Evolutionary conservation across 2,329 filamentous ascomycete genomes (phyloP).

Genomic region (Alternaria dauci): DNA sequence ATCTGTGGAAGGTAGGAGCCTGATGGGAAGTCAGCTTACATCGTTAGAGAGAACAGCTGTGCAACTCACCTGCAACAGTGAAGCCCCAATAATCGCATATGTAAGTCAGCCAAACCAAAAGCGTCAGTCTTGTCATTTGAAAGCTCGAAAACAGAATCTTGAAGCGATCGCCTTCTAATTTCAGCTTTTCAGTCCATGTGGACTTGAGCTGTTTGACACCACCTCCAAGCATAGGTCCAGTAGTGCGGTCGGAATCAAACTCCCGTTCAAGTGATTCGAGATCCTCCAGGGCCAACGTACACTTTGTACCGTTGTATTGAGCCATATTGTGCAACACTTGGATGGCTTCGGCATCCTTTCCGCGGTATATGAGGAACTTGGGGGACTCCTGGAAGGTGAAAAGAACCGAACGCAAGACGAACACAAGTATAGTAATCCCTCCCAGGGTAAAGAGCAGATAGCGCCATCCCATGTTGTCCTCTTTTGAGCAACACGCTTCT

Average conservation of each 20-base stretch:
- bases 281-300: constrained; percentile 46
- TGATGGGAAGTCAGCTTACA: constrained; percentile 22
- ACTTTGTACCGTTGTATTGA: constrained; percentile 51
- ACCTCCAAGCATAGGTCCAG: constrained; percentile 39
- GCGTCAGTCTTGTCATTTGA: constrained; percentile 56
- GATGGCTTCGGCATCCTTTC: constrained; percentile 62
- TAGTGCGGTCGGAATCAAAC: constrained; percentile 32
- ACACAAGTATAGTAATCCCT: constrained; percentile 53
- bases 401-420: constrained; percentile 62
- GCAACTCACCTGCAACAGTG: constrained; percentile 53
- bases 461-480: constrained; percentile 56
- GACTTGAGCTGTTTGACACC: constrained; percentile 42
- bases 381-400: constrained; percentile 67
- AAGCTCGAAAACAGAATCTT: constrained; percentile 56
- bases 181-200: constrained; percentile 47
- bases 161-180: constrained; percentile 55
- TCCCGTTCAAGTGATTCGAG: constrained; percentile 49
- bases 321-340: constrained; percentile 55
- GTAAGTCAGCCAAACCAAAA: constrained; percentile 61
- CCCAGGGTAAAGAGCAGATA: constrained; percentile 56
- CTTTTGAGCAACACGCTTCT: constrained; percentile 48
- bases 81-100: constrained; percentile 62
- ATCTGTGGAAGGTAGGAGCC: constrained; percentile 61
- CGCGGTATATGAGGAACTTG: constrained; percentile 65
- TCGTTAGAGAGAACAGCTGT: not conserved